phyloP scores from a whole-genome alignment of 352 stramenopile genomes.

The Lagenidium giganteum region DNA sequence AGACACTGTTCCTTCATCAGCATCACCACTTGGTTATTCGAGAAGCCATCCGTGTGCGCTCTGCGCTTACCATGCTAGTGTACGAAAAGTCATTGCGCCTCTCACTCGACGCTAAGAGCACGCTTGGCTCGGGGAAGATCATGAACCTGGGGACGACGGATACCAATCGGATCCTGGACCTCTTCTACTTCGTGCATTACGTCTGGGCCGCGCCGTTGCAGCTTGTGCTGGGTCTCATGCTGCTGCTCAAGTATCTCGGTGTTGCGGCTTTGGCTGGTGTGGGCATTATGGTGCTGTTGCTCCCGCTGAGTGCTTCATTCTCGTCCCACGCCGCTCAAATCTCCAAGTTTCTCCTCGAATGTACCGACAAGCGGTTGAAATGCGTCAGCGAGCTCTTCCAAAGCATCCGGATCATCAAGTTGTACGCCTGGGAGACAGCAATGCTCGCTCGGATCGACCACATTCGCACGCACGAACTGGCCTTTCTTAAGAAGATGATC shows the following conservation, averaged over 20 bases:
- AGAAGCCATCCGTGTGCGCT: constrained; percentile 57
- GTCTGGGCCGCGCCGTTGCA: constrained; percentile 58
- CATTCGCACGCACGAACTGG: constrained; percentile 43
- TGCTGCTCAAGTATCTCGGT: constrained; percentile 50
- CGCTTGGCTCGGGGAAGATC: constrained; percentile 74
- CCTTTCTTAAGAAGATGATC: constrained; percentile 38
- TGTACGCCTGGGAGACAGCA: constrained; percentile 69
- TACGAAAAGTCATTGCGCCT: constrained; percentile 52
- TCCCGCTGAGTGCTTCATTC: constrained; percentile 31
- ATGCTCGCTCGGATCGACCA: constrained; percentile 42
- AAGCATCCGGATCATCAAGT: constrained; percentile 68
- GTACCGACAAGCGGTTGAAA: constrained; percentile 48
- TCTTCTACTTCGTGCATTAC: constrained; percentile 62
- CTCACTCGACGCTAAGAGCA: constrained; percentile 53
- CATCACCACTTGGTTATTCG: constrained; percentile 60
- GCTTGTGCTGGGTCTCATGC: constrained; percentile 39
- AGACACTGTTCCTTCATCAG: constrained; percentile 60
- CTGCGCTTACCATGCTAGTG: constrained; percentile 60
- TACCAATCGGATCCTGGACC: constrained; percentile 86
- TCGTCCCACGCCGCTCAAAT: constrained; percentile 32
- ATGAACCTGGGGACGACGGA: constrained; percentile 95
- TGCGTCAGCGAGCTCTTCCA: constrained; percentile 54
- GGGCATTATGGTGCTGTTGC: constrained; percentile 45
- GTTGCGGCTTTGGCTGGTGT: constrained; percentile 48
- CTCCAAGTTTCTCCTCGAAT: constrained; percentile 35